Conservation (phyloP, 805 yeast genomes). For the Saccharomyces jurei region DNA sequence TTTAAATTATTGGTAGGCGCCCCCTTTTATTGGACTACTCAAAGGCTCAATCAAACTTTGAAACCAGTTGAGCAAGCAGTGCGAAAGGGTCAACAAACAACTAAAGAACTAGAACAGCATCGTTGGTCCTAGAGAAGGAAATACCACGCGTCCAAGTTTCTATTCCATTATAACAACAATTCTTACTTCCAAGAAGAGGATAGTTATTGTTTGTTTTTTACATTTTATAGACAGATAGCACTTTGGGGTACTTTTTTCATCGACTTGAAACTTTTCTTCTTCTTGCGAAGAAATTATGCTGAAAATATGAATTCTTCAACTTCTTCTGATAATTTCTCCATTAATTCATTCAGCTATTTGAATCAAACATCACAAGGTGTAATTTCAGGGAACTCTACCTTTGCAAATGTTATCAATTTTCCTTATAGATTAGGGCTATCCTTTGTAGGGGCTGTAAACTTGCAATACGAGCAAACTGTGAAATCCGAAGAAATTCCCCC, state of each 20-base stretch:
- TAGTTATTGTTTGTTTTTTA: neutral
- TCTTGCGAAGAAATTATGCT: neutral
- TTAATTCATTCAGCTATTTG: constrained; percentile 12
- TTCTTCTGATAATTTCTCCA: neutral
- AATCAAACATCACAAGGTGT: constrained; percentile 16
- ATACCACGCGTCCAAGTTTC: neutral
- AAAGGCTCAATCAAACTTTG: neutral
- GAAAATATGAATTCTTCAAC: neutral
- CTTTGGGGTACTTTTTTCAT: neutral
- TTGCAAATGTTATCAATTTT: constrained; percentile 7
- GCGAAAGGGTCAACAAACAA: neutral
- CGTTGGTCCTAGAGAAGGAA: neutral
- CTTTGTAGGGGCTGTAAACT: constrained; percentile 9
- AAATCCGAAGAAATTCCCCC: constrained; percentile 3
- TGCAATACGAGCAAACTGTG: constrained; percentile 18
- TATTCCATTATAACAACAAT: neutral
- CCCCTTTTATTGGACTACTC: neutral
- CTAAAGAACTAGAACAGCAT: neutral
- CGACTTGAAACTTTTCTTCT: neutral
- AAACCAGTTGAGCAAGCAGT: neutral
- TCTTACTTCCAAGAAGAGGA: neutral
- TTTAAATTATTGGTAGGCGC: neutral
- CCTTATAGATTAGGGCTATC: constrained; percentile 14
- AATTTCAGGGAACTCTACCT: constrained; percentile 10
- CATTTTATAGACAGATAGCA: neutral